Base-by-base conservation (phyloP, 1,284 basidiomycete species). In the Volvariella volvacea region DNA sequence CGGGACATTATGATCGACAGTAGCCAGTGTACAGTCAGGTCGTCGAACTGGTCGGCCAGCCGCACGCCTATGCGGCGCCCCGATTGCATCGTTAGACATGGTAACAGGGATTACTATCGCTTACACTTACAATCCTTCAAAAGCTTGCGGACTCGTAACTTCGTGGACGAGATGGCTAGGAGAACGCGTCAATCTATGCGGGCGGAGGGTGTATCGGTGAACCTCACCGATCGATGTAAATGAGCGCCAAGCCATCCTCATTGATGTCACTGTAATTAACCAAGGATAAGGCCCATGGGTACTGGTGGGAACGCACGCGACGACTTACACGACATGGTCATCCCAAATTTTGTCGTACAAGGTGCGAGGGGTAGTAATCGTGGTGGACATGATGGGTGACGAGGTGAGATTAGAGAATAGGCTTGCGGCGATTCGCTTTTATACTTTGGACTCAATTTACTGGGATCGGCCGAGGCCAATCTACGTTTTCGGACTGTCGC, bases 291-390 rank as follows among this genome's bases (percentile, higher is more conserved):
- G 39, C 12, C n/a, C 25, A 12, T 28, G 25, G 12, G 25, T 33
- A 34, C 30, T 22, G n/a, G 30, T 28, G 28, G 25, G 28, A 38
- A 28, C 34, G n/a, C 21, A 32, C 9, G 21, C 37, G 36, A 44
- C 41, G 25, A 69, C 83, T 51, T 56, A 89, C 87, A 96, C 86
- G 58, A 94, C 79, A 67, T 96, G 92, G 64, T 95, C 91, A 55
- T 95, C 91, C 81, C 90, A 96, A 55, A 96, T 91, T 71, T 95
- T 95, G 69, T 95, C 92, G 68, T 95, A 94, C 31, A 95, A 72
- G 39, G 92, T 95, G 52, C 88, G 80, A 12, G 91, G 88, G 25
- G 70, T 62, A 47, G 68, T 55, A 17, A 76, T 59, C 30, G 75
- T 66, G 44, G 67, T 69, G 50, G 83, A 76, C 83, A 86, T 83